Conservation (phyloP, 768 basidiomycete species). For the Multifurca ochricompacta region DNA sequence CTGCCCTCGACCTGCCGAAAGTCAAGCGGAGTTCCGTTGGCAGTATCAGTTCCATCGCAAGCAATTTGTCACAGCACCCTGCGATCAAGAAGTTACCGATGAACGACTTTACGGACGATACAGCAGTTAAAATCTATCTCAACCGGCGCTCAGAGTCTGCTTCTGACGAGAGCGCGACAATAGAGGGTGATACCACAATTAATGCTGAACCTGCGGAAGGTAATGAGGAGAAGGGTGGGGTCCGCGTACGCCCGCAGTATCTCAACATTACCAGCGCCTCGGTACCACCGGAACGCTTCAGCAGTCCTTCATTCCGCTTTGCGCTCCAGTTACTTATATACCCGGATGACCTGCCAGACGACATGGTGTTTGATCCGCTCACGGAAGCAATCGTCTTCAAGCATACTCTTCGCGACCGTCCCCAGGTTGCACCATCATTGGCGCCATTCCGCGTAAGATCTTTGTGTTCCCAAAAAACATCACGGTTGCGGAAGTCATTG, state of each 20-base stretch:
- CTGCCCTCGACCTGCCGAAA: conserved; percentile 72
- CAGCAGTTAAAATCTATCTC: conserved; percentile 92
- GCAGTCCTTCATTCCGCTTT: conserved; percentile 78
- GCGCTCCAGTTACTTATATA: conserved; percentile 82
- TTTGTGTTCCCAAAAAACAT: conserved; percentile 92
- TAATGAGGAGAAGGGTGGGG: conserved; percentile 25
- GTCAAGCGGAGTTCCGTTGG: conserved; percentile 92
- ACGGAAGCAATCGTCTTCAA: conserved; percentile 94
- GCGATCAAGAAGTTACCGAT: conserved; percentile 91
- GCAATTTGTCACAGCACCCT: conserved; percentile 89
- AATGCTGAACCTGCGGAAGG: conserved; percentile 32
- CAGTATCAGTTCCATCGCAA: conserved; percentile 88
- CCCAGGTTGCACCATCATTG: conserved; percentile 33
- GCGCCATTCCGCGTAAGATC: conserved; percentile 64
- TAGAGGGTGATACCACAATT: conserved; percentile 37
- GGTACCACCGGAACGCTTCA: conserved; percentile 65
- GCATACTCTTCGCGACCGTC: conserved; percentile 53
- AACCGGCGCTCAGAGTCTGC: conserved; percentile 47
- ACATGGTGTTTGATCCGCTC: conserved; percentile 87
- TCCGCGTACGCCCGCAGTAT: conserved; percentile 33
- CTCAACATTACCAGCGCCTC: conserved; percentile 32
- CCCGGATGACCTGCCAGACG: conserved; percentile 86
- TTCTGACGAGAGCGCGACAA: conserved; percentile 34
- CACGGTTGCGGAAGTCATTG: conserved; percentile 94
- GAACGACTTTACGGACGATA: conserved; percentile 98